Evolutionary conservation across 2,329 filamentous ascomycete genomes (phyloP).

Genomic region (Beauveria scarabaeidicola): DNA sequence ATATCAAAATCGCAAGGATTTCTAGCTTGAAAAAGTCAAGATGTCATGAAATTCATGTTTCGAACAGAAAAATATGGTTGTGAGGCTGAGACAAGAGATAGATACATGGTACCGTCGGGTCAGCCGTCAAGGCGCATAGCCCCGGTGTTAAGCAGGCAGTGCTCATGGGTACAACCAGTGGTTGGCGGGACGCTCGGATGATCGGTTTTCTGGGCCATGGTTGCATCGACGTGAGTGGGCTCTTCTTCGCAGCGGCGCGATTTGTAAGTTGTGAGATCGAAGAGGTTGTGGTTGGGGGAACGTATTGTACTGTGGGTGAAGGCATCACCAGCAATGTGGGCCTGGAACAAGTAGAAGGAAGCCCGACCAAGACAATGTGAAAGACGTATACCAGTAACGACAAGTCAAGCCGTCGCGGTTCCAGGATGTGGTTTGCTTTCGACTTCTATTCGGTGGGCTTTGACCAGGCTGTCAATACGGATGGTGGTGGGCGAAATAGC

Average conservation of each 20-base stretch:
- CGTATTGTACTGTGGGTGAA: not conserved
- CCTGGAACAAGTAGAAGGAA: not conserved
- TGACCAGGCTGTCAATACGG: not conserved
- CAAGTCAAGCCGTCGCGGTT: not conserved
- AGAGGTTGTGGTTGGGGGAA: not conserved
- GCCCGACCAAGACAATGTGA: not conserved
- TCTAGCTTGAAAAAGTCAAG: not conserved
- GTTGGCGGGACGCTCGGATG: constrained; percentile 4
- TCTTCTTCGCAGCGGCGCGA: not conserved
- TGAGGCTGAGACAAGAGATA: not conserved
- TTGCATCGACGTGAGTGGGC: not conserved
- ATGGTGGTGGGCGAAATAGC: not conserved
- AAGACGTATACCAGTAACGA: not conserved
- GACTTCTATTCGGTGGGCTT: not conserved
- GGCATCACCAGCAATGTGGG: not conserved
- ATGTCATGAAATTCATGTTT: not conserved
- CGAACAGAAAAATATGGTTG: not conserved
- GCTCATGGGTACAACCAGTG: not conserved
- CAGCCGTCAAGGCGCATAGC: not conserved
- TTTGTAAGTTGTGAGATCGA: not conserved
- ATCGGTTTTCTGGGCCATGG: not conserved
- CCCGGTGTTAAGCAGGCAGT: not conserved
- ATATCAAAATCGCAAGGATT: not conserved
- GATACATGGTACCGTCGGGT: not conserved
- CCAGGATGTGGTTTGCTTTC: not conserved